Evolutionary conservation across 1,284 basidiomycete species (phyloP).

Genomic region (Trametes sp.): DNA sequence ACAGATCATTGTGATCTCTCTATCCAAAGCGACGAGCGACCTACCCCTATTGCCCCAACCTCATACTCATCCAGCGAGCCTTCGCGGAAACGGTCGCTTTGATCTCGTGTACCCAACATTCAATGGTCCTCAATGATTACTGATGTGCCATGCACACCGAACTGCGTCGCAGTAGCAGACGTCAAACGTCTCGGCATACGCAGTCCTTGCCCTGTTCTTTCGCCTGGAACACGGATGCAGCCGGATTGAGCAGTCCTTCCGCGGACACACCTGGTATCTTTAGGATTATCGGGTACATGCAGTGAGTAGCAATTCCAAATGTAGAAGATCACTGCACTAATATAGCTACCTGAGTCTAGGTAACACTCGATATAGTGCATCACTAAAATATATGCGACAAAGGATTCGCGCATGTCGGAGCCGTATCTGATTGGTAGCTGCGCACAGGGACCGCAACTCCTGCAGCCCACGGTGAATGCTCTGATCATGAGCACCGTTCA

Average conservation of each 20-base stretch:
- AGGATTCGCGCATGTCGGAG: background rate
- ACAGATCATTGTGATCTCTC: too few relatives aligned
- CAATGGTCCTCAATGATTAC: too few relatives aligned
- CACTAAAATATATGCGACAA: background rate
- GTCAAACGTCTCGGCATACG: background rate
- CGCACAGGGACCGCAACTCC: background rate
- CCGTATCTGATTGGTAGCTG: background rate
- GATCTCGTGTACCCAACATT: too few relatives aligned
- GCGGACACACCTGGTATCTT: too few relatives aligned
- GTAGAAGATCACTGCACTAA: background rate
- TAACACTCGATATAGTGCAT: background rate
- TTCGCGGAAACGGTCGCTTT: too few relatives aligned
- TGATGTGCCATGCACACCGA: background rate
- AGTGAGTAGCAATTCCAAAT: too few relatives aligned
- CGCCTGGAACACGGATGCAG: background rate
- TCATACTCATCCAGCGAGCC: too few relatives aligned
- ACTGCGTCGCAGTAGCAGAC: background rate
- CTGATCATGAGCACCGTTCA: too few relatives aligned
- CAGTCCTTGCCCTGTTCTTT: background rate
- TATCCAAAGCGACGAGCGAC: too few relatives aligned
- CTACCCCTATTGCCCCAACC: too few relatives aligned
- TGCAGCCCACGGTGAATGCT: background rate
- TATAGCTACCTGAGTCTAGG: background rate
- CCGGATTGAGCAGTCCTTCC: too few relatives aligned
- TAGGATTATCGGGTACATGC: too few relatives aligned